A percentile compares a stretch with the other conserved stretches of the same genome.
Evolutionary conservation across 495 filamentous ascomycete genomes (phyloP).

Genomic region (Chaetomium cochliodes): DNA sequence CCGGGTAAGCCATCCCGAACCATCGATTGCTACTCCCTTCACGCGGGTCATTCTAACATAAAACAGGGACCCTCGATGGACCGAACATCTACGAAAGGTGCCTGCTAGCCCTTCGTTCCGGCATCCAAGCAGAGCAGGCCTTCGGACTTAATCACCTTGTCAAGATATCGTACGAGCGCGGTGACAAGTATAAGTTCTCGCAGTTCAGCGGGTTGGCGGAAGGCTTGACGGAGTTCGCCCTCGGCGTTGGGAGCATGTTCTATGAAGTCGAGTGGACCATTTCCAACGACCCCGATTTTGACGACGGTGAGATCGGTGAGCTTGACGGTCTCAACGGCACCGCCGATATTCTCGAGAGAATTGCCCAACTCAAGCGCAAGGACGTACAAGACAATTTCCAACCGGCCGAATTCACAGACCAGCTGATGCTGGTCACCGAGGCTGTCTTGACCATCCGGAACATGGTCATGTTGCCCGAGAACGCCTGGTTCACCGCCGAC

Average conservation of each 20-base stretch:
- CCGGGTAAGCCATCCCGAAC: conserved; percentile 25
- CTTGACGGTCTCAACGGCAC: conserved; percentile 80
- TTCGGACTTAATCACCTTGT: conserved; percentile 91
- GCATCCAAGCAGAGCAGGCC: conserved; percentile 75
- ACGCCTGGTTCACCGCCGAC: conserved; percentile 75
- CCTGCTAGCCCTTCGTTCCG: conserved; percentile 73
- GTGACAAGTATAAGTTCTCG: conserved; percentile 94
- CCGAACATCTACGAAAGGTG: conserved; percentile 89
- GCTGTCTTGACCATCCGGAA: conserved; percentile 87
- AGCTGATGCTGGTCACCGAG: conserved; percentile 75
- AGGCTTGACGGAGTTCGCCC: conserved; percentile 77
- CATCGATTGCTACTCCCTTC: not conserved
- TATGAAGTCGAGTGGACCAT: conserved; percentile 81
- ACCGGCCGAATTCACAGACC: conserved; percentile 66
- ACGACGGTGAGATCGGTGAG: conserved; percentile 50
- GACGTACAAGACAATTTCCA: conserved; percentile 70
- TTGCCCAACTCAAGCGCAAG: conserved; percentile 52
- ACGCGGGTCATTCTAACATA: conserved; percentile 22
- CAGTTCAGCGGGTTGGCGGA: conserved; percentile 87
- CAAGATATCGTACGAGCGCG: conserved; percentile 89
- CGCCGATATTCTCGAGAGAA: conserved; percentile 66
- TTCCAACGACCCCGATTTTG: conserved; percentile 60
- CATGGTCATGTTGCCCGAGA: conserved; percentile 86
- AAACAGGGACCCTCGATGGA: conserved; percentile 59
- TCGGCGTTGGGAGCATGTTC: conserved; percentile 70